Percentiles rank a stretch among this genome's conserved stretches.
Conservation (phyloP, 352 stramenopile genomes). For the Pythium coloratum region DNA sequence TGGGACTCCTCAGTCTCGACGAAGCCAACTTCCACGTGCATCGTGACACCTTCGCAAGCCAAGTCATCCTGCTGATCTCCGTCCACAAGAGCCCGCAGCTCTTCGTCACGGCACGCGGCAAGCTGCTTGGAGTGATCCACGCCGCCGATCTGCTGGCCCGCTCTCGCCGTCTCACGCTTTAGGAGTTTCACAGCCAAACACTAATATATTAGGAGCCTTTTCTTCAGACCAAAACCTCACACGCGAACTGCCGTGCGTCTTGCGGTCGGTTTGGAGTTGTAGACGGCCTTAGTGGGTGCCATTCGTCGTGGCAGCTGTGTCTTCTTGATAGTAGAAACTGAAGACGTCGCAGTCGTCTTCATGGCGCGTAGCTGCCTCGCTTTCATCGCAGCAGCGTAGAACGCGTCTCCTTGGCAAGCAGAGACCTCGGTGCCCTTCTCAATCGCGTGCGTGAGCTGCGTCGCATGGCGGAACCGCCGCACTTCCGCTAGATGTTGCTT, state of each 20-base stretch:
- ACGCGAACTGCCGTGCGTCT: background rate
- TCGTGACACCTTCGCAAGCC: slow-evolving; percentile 62
- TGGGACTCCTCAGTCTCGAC: slow-evolving; percentile 66
- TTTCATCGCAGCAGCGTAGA: slow-evolving; percentile 73
- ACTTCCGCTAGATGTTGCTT: slow-evolving; percentile 66
- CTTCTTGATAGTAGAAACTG: background rate
- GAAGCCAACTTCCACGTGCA: slow-evolving; percentile 69
- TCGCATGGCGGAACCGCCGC: slow-evolving; percentile 51
- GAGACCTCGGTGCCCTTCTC: slow-evolving; percentile 36
- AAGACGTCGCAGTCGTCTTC: background rate
- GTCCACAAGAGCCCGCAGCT: slow-evolving; percentile 76
- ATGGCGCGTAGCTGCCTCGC: slow-evolving; percentile 33
- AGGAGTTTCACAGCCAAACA: slow-evolving; percentile 7
- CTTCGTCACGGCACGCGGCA: slow-evolving; percentile 72
- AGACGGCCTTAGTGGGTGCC: background rate
- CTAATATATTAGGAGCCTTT: no score
- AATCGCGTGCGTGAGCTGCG: slow-evolving; percentile 40
- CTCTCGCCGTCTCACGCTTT: slow-evolving; percentile 59
- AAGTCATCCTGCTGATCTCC: slow-evolving; percentile 78
- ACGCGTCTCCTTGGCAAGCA: slow-evolving; percentile 45
- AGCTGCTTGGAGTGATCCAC: slow-evolving; percentile 72
- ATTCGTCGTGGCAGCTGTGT: background rate
- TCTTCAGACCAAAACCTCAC: background rate
- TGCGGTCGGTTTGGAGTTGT: background rate
- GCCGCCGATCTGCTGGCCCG: slow-evolving; percentile 64